These are phyloP conservation scores for Trematosphaeria pertusa DNA, from an alignment of 2,329 filamentous ascomycete species.

Conservation along the genomic window DNA sequence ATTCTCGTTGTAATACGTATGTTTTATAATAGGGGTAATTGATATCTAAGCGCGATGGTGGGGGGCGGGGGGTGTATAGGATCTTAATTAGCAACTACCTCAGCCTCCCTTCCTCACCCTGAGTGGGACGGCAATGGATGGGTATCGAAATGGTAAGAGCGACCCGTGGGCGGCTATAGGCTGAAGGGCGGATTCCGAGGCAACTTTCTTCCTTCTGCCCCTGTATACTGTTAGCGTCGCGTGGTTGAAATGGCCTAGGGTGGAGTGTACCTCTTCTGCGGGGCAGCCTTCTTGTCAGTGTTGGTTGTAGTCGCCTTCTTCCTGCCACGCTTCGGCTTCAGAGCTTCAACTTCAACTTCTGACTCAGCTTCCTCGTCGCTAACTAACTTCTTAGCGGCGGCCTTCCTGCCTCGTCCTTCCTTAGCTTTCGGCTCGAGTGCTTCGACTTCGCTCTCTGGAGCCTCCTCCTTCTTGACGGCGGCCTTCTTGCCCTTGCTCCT, in stretches of 20 bases:
- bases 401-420: constrained; percentile 5
- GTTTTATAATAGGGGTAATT: too few relatives aligned
- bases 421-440: constrained; percentile 10
- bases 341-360: constrained; percentile 18
- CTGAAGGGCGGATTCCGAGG: constrained; percentile 19
- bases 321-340: constrained; percentile 30
- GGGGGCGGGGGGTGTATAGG: too few relatives aligned
- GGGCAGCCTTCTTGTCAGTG: constrained; percentile 24
- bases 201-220: constrained; percentile 35
- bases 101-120: too few relatives aligned
- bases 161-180: too few relatives aligned
- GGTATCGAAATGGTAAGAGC: too few relatives aligned
- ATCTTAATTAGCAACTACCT: too few relatives aligned
- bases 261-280: constrained; percentile 36
- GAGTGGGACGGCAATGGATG: too few relatives aligned
- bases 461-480: constrained; percentile 15
- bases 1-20: too few relatives aligned
- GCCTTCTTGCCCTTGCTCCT: constrained; percentile 25
- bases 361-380: constrained; percentile 7
- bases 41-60: too few relatives aligned
- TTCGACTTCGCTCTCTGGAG: constrained; percentile 34
- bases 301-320: constrained; percentile 25
- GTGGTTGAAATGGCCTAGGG: too few relatives aligned
- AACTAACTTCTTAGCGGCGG: constrained; percentile 1
- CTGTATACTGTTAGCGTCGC: constrained; percentile 20